These are phyloP conservation scores for Saccharomyces eubayanus DNA, from an alignment of 805 yeast genomes.

Conservation along the genomic window DNA sequence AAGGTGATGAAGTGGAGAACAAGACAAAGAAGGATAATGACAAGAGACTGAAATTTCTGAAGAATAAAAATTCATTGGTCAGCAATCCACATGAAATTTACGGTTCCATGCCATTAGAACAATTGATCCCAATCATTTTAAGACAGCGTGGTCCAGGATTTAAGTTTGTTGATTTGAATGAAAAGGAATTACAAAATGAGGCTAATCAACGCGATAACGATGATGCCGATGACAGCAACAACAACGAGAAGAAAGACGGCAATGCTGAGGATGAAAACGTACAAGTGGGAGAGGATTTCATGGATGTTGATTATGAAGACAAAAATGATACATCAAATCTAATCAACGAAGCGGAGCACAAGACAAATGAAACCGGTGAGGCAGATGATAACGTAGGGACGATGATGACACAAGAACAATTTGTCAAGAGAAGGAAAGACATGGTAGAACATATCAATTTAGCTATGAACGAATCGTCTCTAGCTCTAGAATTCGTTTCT, in stretches of 20 bases:
- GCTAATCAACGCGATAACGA: constrained; percentile 17
- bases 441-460: constrained; percentile 45
- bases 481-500: constrained; percentile 82
- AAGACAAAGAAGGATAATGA: constrained; percentile 2
- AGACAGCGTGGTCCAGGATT: constrained; percentile 43
- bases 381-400: constrained; percentile 14
- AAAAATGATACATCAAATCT: constrained; percentile 3
- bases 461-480: constrained; percentile 82
- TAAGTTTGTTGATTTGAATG: constrained; percentile 45
- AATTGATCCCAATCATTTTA: constrained; percentile 51
- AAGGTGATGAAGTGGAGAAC: background rate
- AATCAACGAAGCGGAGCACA: background rate
- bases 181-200: constrained; percentile 41
- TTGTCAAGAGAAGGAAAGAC: constrained; percentile 44
- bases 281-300: constrained; percentile 9
- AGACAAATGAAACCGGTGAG: background rate
- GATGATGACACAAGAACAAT: constrained; percentile 30
- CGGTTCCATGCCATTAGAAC: constrained; percentile 39
- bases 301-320: constrained; percentile 8
- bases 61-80: constrained; percentile 11
- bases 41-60: background rate
- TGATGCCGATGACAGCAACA: constrained; percentile 1
- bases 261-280: constrained; percentile 2
- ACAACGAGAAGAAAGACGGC: background rate
- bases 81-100: constrained; percentile 27